Conservation (phyloP, 495 filamentous ascomycete species). For the Penicillium paxilli region DNA sequence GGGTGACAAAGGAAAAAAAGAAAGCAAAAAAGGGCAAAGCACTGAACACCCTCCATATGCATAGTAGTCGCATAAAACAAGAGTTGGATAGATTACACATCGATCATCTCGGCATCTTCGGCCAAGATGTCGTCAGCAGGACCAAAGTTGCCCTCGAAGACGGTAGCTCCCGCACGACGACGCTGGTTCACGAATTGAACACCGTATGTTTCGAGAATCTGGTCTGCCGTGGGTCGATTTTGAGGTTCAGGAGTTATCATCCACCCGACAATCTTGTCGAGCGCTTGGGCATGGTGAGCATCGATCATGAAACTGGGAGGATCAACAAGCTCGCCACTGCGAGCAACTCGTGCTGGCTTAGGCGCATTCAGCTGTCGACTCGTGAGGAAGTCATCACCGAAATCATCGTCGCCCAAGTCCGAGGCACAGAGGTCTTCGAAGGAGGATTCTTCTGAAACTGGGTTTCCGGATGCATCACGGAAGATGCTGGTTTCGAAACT, state of each 20-base stretch:
- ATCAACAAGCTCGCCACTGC: slow-evolving; percentile 66
- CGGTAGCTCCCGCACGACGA: slow-evolving; percentile 79
- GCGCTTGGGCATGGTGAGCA: slow-evolving; percentile 60
- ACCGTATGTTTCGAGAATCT: slow-evolving; percentile 67
- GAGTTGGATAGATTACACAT: slow-evolving; percentile 52
- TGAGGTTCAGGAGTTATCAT: slow-evolving; percentile 80
- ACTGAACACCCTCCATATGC: slow-evolving; percentile 43
- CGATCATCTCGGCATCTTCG: slow-evolving; percentile 74
- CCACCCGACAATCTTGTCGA: slow-evolving; percentile 82
- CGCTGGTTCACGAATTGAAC: slow-evolving; percentile 74
- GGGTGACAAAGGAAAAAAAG: slow-evolving; percentile 38
- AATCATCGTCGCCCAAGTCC: slow-evolving; percentile 48
- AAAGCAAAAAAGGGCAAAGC: slow-evolving; percentile 25
- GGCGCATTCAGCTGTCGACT: slow-evolving; percentile 24
- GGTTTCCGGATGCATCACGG: slow-evolving; percentile 75
- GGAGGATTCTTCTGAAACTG: slow-evolving; percentile 48
- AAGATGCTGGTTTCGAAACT: slow-evolving; percentile 68
- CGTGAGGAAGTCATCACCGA: slow-evolving; percentile 34
- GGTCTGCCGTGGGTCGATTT: slow-evolving; percentile 71
- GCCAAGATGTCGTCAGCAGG: slow-evolving; percentile 71
- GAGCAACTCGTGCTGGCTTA: slow-evolving; percentile 33
- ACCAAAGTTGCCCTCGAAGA: slow-evolving; percentile 96
- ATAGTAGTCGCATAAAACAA: slow-evolving; percentile 34
- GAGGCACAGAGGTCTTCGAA: slow-evolving; percentile 54
- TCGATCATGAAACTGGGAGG: slow-evolving; percentile 89